Percentiles rank a stretch among this genome's conserved stretches.
Conservation (phyloP, 345 rosid species). For the Acer saccharum region DNA sequence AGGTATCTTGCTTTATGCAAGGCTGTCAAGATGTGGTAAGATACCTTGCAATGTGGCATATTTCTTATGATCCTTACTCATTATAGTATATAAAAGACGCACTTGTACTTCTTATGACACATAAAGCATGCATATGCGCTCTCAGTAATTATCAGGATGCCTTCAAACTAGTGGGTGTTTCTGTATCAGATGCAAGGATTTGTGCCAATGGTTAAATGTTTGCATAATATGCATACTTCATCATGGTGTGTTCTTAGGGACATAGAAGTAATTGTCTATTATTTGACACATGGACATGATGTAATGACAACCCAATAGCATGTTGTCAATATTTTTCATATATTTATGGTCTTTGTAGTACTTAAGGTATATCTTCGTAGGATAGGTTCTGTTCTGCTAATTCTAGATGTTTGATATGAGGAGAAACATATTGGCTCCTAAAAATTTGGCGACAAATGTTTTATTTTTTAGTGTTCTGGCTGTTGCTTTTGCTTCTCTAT, state of each 20-base stretch:
- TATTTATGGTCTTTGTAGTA: neutral
- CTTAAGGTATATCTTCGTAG: neutral
- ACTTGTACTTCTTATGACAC: neutral
- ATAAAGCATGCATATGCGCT: neutral
- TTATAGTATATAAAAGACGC: neutral
- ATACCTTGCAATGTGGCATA: conserved; percentile 8
- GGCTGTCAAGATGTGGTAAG: conserved; percentile 63
- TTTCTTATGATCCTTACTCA: neutral
- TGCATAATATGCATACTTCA: neutral
- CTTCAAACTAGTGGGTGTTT: neutral
- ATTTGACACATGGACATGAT: too few species aligned
- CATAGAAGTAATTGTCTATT: too few species aligned
- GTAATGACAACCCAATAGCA: neutral
- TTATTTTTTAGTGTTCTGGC: neutral
- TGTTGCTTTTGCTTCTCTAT: neutral
- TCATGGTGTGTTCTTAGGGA: neutral
- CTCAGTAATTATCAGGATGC: neutral
- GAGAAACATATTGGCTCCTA: neutral
- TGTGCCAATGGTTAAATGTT: neutral
- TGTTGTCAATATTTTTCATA: neutral
- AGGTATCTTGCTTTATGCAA: conserved; percentile 74
- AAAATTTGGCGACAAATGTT: neutral
- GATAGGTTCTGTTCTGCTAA: neutral
- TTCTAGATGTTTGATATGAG: neutral
- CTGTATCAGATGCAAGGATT: conserved; percentile 1